Evolutionary conservation across 2,329 filamentous ascomycete species (phyloP).

Genomic region (Penicillium sclerotigenum): DNA sequence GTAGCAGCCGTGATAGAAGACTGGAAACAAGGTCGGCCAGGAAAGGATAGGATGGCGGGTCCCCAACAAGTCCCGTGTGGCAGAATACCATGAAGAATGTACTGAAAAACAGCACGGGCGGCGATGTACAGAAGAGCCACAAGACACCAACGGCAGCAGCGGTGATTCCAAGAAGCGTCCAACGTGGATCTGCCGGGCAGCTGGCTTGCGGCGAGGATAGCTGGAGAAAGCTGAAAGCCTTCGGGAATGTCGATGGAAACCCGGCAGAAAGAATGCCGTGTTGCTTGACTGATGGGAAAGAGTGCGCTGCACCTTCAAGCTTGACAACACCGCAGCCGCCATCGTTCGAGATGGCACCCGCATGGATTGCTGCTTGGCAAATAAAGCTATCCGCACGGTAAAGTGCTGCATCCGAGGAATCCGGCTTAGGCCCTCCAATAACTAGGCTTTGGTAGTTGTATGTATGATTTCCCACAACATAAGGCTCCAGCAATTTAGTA

Average conservation of each 20-base stretch:
- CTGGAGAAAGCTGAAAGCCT: conserved; percentile 74
- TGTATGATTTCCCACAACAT: conserved; percentile 51
- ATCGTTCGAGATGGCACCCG: conserved; percentile 69
- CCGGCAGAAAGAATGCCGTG: conserved; percentile 72
- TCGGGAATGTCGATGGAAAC: conserved; percentile 88
- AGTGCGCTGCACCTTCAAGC: conserved; percentile 64
- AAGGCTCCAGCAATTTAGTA: conserved; percentile 49
- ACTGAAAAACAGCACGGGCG: conserved; percentile 79
- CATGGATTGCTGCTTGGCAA: conserved; percentile 79
- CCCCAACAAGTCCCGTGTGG: conserved; percentile 84
- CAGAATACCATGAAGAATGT: conserved; percentile 80
- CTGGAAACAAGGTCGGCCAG: conserved; percentile 72
- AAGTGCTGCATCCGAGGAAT: conserved; percentile 48
- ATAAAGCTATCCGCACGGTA: conserved; percentile 91
- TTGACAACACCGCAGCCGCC: conserved; percentile 81
- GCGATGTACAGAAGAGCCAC: conserved; percentile 76
- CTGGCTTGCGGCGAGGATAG: conserved; percentile 55
- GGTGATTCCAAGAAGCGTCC: conserved; percentile 79
- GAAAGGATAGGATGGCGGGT: conserved; percentile 68
- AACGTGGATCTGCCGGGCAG: conserved; percentile 72
- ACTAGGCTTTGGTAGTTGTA: conserved; percentile 53
- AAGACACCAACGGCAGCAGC: conserved; percentile 73
- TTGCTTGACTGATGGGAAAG: conserved; percentile 62
- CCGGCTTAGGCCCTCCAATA: conserved; percentile 48
- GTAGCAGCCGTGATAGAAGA: conserved; percentile 76